Conservation (phyloP, 352 stramenopile species). For the Globisporangium cylindrosporum region DNA sequence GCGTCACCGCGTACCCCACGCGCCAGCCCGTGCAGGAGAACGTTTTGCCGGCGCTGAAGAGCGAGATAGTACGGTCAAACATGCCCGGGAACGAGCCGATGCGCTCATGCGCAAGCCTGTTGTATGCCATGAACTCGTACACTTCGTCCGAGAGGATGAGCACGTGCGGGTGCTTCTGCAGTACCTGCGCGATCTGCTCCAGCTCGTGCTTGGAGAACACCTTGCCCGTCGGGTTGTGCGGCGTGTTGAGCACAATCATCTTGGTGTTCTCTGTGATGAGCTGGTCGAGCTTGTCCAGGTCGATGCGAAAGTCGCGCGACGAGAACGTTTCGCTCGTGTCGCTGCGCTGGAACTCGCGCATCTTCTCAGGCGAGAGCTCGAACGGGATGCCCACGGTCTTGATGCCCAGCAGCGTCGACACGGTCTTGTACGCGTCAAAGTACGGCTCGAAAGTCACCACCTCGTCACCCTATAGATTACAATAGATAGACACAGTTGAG, state of each 20-base stretch:
- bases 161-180: slow-evolving; percentile 83
- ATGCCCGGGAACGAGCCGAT: slow-evolving; percentile 80
- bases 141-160: slow-evolving; percentile 97
- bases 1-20: slow-evolving; percentile 79
- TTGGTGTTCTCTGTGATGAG: slow-evolving; percentile 91
- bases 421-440: slow-evolving; percentile 89
- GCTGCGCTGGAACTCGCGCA: slow-evolving; percentile 34
- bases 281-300: slow-evolving; percentile 82
- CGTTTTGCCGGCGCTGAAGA: slow-evolving; percentile 92
- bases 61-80: slow-evolving; percentile 88
- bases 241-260: slow-evolving; percentile 97
- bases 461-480: slow-evolving; percentile 55
- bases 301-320: slow-evolving; percentile 78
- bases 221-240: slow-evolving; percentile 99
- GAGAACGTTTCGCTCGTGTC: slow-evolving; percentile 36
- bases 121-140: slow-evolving; percentile 97
- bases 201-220: slow-evolving; percentile 95
- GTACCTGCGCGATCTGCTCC: slow-evolving; percentile 83
- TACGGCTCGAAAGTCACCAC: slow-evolving; percentile 89
- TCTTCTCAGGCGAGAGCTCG: slow-evolving; percentile 46
- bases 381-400: slow-evolving; percentile 73
- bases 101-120: slow-evolving; percentile 65
- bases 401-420: slow-evolving; percentile 81
- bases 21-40: slow-evolving; percentile 94
- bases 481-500: background rate